phyloP scores from a whole-genome alignment of 1,139 yeast species.

The Yamadazyma triangularis region DNA sequence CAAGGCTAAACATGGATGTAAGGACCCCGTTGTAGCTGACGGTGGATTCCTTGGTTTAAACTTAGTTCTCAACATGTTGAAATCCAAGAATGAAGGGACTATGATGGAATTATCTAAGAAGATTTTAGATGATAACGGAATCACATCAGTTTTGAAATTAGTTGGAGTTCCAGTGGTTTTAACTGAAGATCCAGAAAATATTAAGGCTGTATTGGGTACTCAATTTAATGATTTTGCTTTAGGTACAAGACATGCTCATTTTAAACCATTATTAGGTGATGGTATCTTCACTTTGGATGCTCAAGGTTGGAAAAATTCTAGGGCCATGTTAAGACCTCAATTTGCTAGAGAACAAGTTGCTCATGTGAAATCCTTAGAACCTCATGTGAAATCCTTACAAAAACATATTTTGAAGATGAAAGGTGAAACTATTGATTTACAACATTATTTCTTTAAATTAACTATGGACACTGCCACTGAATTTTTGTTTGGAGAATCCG shows the following conservation, averaged over 20 bases:
- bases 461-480: conserved; percentile 59
- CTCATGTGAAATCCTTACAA: conserved; percentile 38
- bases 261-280: conserved; percentile 47
- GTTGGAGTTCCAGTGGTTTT: conserved; percentile 37
- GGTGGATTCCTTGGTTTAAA: conserved; percentile 15
- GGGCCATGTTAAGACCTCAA: conserved; percentile 57
- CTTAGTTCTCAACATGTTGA: conserved; percentile 13
- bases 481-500: conserved; percentile 54
- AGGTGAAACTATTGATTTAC: conserved; percentile 41
- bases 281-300: conserved; percentile 58
- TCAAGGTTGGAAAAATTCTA: conserved; percentile 53
- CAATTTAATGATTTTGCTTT: conserved; percentile 50
- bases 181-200: conserved; percentile 36
- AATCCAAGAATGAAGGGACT: conserved; percentile 19
- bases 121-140: conserved; percentile 9
- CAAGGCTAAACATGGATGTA: conserved; percentile 52
- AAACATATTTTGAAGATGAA: conserved; percentile 23
- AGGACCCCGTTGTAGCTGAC: conserved; percentile 41
- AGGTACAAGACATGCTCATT: conserved; percentile 42
- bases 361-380: conserved; percentile 44
- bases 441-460: conserved; percentile 43
- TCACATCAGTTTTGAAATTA: conserved; percentile 36
- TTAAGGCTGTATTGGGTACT: conserved; percentile 37
- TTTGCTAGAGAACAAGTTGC: conserved; percentile 53
- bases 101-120: conserved; percentile 19